These are phyloP conservation scores for Gracilaria vermiculophylla DNA, from an alignment of 23 red algal species.

Conservation along the genomic window DNA sequence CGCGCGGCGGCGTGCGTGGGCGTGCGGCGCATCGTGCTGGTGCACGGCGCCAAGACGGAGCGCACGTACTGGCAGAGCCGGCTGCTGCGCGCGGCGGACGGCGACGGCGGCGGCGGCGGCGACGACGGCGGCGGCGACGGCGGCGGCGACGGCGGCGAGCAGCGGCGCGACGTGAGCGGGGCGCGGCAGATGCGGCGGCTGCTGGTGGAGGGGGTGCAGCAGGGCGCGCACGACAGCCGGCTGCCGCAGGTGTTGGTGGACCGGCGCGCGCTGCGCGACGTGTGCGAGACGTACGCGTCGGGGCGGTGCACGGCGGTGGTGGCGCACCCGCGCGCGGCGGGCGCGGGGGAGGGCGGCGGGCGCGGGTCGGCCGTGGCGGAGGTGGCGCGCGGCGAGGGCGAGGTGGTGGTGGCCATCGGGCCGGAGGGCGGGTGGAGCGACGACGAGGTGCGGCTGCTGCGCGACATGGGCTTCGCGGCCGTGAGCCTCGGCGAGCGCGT, in stretches of 20 bases:
- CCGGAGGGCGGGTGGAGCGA: conserved; percentile 83
- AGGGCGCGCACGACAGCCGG: conserved; percentile 37
- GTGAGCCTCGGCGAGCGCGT: conserved; percentile 60
- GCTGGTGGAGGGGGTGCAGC: conserved; percentile 60
- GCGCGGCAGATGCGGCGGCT: not conserved
- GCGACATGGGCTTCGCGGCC: not conserved
- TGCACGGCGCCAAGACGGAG: conserved; percentile 64
- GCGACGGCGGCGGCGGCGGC: not conserved
- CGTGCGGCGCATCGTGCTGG: conserved; percentile 46
- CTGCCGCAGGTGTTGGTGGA: conserved; percentile 49
- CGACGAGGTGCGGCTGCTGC: conserved; percentile 30
- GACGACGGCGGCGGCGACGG: not conserved
- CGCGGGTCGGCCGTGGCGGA: conserved; percentile 13
- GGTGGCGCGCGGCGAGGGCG: conserved; percentile 31
- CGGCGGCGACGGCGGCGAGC: not conserved
- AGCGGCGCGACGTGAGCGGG: conserved; percentile 12
- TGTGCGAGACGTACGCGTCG: not conserved
- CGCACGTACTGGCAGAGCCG: conserved; percentile 62
- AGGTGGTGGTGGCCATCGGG: conserved; percentile 63
- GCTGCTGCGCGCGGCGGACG: conserved; percentile 25
- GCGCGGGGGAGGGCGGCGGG: not conserved
- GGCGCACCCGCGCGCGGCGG: conserved; percentile 28
- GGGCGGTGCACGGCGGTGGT: conserved; percentile 20
- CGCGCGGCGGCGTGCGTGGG: conserved; percentile 39
- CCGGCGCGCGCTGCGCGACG: conserved; percentile 7